A percentile compares a stretch with the other conserved stretches of the same genome.
These are phyloP conservation scores for Talaromyces piceae DNA, from an alignment of 2,329 filamentous ascomycete genomes.

Conservation along the genomic window DNA sequence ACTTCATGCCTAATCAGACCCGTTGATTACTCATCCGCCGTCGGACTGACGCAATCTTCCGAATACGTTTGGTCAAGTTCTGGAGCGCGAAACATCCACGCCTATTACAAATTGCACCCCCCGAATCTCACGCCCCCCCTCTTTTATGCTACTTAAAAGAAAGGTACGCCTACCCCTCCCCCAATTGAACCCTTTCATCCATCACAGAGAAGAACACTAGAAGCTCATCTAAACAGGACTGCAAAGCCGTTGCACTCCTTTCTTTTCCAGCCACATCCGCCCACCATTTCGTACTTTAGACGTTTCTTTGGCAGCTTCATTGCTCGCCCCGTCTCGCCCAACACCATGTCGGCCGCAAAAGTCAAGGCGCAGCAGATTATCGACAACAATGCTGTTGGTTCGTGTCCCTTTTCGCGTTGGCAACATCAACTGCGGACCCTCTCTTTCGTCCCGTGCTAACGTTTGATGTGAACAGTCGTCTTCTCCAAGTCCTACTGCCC, in stretches of 20 bases:
- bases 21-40: slow-evolving; percentile 5
- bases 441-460: too few species aligned
- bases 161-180: neutral
- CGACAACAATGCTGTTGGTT: slow-evolving; percentile 78
- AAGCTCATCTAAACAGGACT: neutral
- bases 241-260: neutral
- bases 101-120: neutral
- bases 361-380: slow-evolving; percentile 80
- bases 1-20: neutral
- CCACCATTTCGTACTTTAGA: slow-evolving; percentile 59
- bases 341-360: slow-evolving; percentile 74
- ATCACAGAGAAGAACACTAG: too few species aligned
- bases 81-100: too few species aligned
- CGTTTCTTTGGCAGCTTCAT: slow-evolving; percentile 59
- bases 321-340: slow-evolving; percentile 43
- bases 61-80: too few species aligned
- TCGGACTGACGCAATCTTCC: slow-evolving; percentile 5
- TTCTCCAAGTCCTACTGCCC: slow-evolving; percentile 98
- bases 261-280: slow-evolving; percentile 10
- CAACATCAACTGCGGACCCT: too few species aligned
- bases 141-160: neutral
- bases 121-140: neutral
- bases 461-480: slow-evolving; percentile 52
- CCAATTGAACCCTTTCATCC: neutral
- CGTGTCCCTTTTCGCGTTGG: slow-evolving; percentile 25